These are phyloP conservation scores for Hemileia vastatrix DNA, from an alignment of 1,284 basidiomycete species.

Conservation along the genomic window DNA sequence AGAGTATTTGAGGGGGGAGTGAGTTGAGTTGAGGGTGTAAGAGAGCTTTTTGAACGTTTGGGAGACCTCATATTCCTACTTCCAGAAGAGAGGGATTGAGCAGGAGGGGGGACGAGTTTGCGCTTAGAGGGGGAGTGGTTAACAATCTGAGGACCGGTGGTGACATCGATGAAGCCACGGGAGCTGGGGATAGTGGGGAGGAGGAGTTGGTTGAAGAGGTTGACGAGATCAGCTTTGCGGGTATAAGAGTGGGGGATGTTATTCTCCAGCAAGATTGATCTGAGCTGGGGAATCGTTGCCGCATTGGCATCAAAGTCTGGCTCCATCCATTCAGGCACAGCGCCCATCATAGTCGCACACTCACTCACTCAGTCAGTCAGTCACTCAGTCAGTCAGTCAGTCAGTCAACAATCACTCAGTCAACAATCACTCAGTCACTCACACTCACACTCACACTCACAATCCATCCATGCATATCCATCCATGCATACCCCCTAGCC, in stretches of 20 bases:
- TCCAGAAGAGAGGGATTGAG: constrained; percentile 29
- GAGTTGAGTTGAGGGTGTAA: too few relatives aligned
- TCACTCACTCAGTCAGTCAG: too few relatives aligned
- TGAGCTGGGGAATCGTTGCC: constrained; percentile 69
- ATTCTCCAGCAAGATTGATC: constrained; percentile 71
- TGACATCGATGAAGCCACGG: constrained; percentile 49
- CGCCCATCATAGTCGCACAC: too few relatives aligned
- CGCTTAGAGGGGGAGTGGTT: background rate
- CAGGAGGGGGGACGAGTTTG: constrained; percentile 23
- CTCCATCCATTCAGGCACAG: constrained; percentile 65
- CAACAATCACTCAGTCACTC: too few relatives aligned
- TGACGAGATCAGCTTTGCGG: constrained; percentile 69
- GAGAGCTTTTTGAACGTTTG: constrained; percentile 27
- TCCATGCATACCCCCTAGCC: too few relatives aligned
- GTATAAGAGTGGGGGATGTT: constrained; percentile 64
- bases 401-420: too few relatives aligned
- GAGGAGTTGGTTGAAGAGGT: constrained; percentile 67
- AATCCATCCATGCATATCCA: too few relatives aligned
- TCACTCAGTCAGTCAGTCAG: too few relatives aligned
- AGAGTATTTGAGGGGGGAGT: too few relatives aligned
- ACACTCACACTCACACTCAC: too few relatives aligned
- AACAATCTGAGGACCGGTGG: constrained; percentile 48
- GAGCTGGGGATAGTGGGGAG: constrained; percentile 48
- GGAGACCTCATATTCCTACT: constrained; percentile 33
- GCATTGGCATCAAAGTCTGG: constrained; percentile 68